Base-by-base conservation (phyloP, 768 basidiomycete genomes). In the Suillus subalutaceus region DNA sequence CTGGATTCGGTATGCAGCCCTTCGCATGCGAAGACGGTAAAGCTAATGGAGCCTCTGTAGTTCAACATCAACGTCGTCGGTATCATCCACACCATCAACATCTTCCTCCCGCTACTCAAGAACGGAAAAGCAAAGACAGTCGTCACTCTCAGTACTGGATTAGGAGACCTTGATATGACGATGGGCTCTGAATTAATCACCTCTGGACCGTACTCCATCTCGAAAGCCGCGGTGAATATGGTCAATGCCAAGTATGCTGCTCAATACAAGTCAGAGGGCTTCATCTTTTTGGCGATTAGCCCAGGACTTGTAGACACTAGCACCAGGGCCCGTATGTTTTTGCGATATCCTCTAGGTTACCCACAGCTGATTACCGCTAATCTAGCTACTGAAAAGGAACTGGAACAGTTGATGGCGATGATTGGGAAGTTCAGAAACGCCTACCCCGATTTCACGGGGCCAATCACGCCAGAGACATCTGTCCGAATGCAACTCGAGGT, bases 161-260 rank as follows among this genome's bases (percentile, higher is more conserved):
- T 77, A 18, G 79, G 67, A 16, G 78, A 78, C 67, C 53, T 65
- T 3, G 77, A 76, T 3, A 38, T 76, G 23, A 72, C 69, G 2
- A 52, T 77, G 23, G 10, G 15, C 8, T 13, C 66, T n/a, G 72
- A 66, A 13, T 64, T 68, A 38, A 23, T 35, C 18, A 50, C 16
- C 15, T 16, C 38, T 20, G 64, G 67, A 6, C 66, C 77, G 10
- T 83, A 83, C 70, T 64, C 70, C 37, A 71, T 79, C 35, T 74
- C 80, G 63, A 82, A 83, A 71, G 75, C 77, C 6, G 81, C 77
- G 3, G 44, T 79, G 10, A 78, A 81, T 65, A 73, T 80, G 72
- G 78, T 72, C 30, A 68, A 75, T 16, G 78, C 73, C 20, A 80
- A 81, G 67, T 82, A 79, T 65, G 78, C 81, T 4, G 69, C 67